Conservation (phyloP, 75 land plant species). For the Picea sitchensis region DNA sequence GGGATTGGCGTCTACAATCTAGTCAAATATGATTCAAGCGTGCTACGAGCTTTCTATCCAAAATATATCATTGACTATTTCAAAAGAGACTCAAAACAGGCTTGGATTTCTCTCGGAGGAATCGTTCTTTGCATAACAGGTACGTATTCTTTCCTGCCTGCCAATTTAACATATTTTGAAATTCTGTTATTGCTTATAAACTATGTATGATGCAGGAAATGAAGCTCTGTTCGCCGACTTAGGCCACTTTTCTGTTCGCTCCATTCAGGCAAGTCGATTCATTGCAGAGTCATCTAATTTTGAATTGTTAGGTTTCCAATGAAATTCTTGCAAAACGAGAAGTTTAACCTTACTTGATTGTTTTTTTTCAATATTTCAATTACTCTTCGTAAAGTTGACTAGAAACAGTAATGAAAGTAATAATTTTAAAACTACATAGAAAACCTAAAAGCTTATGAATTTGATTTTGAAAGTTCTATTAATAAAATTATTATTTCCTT, state of each 20-base stretch:
- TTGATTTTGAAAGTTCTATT: too few species aligned
- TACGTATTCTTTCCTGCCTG: constrained; percentile 9
- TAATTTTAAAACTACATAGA: too few species aligned
- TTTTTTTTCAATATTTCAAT: too few species aligned
- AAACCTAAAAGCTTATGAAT: too few species aligned
- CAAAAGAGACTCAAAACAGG: constrained; percentile 38
- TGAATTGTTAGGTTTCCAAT: too few species aligned
- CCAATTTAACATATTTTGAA: neutral
- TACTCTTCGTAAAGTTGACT: too few species aligned
- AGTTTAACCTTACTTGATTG: too few species aligned
- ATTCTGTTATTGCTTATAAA: neutral
- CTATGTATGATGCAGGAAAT: constrained; percentile 19
- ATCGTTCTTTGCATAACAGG: constrained; percentile 55
- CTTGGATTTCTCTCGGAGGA: constrained; percentile 80
- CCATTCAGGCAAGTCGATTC: constrained; percentile 48
- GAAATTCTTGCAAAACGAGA: too few species aligned
- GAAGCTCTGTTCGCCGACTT: constrained; percentile 83
- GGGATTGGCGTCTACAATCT: constrained; percentile 65
- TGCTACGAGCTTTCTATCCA: constrained; percentile 64
- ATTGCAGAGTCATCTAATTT: neutral
- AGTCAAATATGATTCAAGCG: constrained; percentile 40
- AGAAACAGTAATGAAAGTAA: too few species aligned
- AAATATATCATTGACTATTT: constrained; percentile 52
- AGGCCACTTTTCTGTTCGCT: constrained; percentile 62
- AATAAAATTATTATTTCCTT: too few species aligned